Base-by-base conservation (phyloP, 176 grass and related monocot species). In the Miscanthus lutarioriparius region DNA sequence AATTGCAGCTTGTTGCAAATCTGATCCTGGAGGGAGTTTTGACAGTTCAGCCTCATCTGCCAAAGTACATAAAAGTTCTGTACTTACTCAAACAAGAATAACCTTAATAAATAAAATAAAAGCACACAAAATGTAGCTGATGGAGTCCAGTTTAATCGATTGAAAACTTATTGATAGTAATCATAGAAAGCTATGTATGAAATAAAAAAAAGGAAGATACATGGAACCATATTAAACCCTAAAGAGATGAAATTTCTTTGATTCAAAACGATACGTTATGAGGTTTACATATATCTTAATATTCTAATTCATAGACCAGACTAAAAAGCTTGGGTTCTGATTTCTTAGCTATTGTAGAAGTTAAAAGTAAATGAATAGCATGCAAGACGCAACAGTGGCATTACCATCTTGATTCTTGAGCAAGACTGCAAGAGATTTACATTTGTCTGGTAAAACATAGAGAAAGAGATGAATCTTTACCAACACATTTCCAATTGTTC, bases 21-120 rank as follows among this genome's bases (percentile, higher is more conserved):
- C 95, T 86, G 95, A 97, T 67, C 80, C 87, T 82, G 92, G 88
- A 82, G 88, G 88, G 30, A 93, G 61, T 86, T 85, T 89, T 61
- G 90, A 87, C 64, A 97, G 78, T 85, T 90, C 79, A 89, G n/a
- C 80, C 71, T 97, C 90, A 84, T 97, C 95, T 97, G 89, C 15
- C 35, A 72, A 58, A 72, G 79, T 77, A 80, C 40, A 78, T 65
- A 54, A 71, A 64, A 65, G 64, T 40, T 54, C 35, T 63, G 20
- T 70, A 67, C 69, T 79, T 77, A 75, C 51, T 75, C 81, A 59
- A 84, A 39, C 20, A 44, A 54, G 16, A 70, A 80, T 38, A 81
- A 51, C 19, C 1, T 10, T n/a, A 71, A 77, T 77, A n/a, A 81
- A 72, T 80, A 2, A 75, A 64, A 30, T 41, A 75, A 49, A 80